phyloP scores from a whole-genome alignment of 768 basidiomycete genomes.

The Kwoniella heveanensis region DNA sequence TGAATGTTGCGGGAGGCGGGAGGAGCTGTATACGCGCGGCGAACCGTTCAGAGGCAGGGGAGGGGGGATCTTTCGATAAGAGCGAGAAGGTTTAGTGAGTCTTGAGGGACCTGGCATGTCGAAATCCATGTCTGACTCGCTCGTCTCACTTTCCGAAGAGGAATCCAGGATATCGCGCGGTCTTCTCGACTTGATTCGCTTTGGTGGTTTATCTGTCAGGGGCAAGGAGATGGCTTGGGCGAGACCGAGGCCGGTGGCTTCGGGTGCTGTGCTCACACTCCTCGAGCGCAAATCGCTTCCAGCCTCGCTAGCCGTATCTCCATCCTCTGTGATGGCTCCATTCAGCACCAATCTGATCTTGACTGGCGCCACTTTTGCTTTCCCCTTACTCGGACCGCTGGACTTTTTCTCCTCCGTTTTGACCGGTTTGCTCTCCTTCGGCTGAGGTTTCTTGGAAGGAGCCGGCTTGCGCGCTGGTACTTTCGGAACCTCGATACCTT shows the following conservation, averaged over 20 bases:
- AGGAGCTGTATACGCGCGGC: conserved; percentile 23
- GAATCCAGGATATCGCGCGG: conserved; percentile 32
- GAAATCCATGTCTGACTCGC: conserved; percentile 43
- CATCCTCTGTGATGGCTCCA: conserved; percentile 16
- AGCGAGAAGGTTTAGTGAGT: conserved; percentile 11
- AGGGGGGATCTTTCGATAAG: conserved; percentile 32
- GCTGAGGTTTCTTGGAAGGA: conserved; percentile 27
- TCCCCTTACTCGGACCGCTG: conserved; percentile 10
- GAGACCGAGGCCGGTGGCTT: conserved; percentile 13
- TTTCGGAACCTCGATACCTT: conserved; percentile 43
- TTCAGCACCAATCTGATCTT: conserved; percentile 31
- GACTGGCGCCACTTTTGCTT: conserved; percentile 21
- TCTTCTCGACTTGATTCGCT: conserved; percentile 7
- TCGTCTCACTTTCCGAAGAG: conserved; percentile 38
- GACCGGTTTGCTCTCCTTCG: conserved; percentile 24
- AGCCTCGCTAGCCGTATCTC: conserved; percentile 20
- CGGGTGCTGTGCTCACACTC: conserved; percentile 16
- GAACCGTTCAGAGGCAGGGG: conserved; percentile 21
- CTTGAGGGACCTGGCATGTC: conserved; percentile 25
- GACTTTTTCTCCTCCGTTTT: conserved; percentile 22
- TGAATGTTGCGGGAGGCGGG: conserved; percentile 24
- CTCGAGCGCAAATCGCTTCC: conserved; percentile 25
- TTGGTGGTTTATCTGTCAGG: conserved; percentile 4
- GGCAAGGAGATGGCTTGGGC: conserved; percentile 11
- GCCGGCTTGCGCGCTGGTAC: conserved; percentile 35